Base-by-base conservation (phyloP, 352 stramenopile genomes). In the Pythium scleroteichum region DNA sequence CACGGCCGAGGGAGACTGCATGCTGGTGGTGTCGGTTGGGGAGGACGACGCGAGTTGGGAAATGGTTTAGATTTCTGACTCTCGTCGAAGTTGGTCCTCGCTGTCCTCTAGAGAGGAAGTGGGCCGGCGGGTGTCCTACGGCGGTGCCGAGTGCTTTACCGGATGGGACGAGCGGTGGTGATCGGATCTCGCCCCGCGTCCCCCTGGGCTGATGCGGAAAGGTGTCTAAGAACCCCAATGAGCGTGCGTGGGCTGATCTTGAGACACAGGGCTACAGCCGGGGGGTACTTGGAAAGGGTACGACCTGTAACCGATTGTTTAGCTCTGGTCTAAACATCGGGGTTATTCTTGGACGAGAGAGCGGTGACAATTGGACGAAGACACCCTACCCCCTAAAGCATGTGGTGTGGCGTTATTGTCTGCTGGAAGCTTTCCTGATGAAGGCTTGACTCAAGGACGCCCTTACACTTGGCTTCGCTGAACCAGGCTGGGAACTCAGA, bases 1-100 rank as follows among this genome's bases (percentile, higher is more conserved):
- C 64, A 92, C 74, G 24, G 73, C 80, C 8, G 75, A 67, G 6
- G 76, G 54, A 23, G 75, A 85, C 66, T 88, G 82, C 79, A 92
- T 90, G 27, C 33, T 19, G 26, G 40, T 35, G 26, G 53, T 19
- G 22, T 29, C 13, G 52, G n/a, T 29, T 56, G 33, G 26, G 17
- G 35, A 24, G 23, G 26, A 22, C 17, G 45, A 27, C 9, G 41
- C 47, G 26, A 47, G 55, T 53, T 50, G 23, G 27, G 4, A 39
- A 64, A 38, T 64, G 56, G 8, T 39, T 39, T 39, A 39, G 33
- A 39, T 14, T 39, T n/a, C n/a, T n/a, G n/a, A n/a, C n/a, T n/a
- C n/a, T 35, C 29, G 29, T 10, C 29, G 29, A 35, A 10, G 10
- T 35, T 5, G 10, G 29, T 35, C 29, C 5, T 10, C 29, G 29